Conservation (phyloP, 2,329 filamentous ascomycete genomes). For the Lasiodiplodia theobromae region DNA sequence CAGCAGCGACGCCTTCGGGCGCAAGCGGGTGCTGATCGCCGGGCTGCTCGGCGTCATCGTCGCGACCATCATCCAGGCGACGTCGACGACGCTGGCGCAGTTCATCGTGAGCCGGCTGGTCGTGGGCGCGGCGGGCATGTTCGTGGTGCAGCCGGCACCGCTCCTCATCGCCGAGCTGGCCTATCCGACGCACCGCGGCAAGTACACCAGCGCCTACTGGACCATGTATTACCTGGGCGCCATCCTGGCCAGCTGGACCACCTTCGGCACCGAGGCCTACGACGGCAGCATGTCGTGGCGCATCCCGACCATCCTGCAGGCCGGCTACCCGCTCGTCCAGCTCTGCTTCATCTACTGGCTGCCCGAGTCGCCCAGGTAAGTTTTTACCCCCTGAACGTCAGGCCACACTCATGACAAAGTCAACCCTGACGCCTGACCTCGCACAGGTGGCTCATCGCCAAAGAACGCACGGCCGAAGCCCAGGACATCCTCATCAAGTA, state of each 20-base stretch:
- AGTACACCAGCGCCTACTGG: conserved; percentile 37
- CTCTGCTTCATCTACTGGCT: conserved; percentile 50
- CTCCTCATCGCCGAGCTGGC: conserved; percentile 42
- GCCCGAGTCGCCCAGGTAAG: conserved; percentile 68
- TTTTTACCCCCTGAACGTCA: conserved; percentile 45
- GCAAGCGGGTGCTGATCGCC: conserved; percentile 22
- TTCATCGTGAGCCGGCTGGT: conserved; percentile 33
- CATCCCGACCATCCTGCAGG: conserved; percentile 62
- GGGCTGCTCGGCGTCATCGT: conserved; percentile 30
- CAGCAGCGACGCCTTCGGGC: conserved; percentile 30
- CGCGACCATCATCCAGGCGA: conserved; percentile 31
- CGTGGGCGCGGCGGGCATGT: conserved; percentile 33
- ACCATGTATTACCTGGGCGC: conserved; percentile 41
- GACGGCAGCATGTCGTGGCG: conserved; percentile 57
- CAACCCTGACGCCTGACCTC: neutral
- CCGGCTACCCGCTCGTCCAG: conserved; percentile 54
- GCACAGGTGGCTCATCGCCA: conserved; percentile 62
- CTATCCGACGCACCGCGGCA: conserved; percentile 42
- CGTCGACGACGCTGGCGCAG: conserved; percentile 26
- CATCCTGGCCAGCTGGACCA: conserved; percentile 57
- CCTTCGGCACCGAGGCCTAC: conserved; percentile 53
- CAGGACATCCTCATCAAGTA: conserved; percentile 61
- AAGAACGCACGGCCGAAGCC: conserved; percentile 62
- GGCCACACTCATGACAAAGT: too few species aligned
- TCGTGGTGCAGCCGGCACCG: conserved; percentile 38